Percentiles rank a stretch among this genome's conserved stretches.
phyloP scores from a whole-genome alignment of 176 grass and related monocot genomes.

The Aegilops longissima region DNA sequence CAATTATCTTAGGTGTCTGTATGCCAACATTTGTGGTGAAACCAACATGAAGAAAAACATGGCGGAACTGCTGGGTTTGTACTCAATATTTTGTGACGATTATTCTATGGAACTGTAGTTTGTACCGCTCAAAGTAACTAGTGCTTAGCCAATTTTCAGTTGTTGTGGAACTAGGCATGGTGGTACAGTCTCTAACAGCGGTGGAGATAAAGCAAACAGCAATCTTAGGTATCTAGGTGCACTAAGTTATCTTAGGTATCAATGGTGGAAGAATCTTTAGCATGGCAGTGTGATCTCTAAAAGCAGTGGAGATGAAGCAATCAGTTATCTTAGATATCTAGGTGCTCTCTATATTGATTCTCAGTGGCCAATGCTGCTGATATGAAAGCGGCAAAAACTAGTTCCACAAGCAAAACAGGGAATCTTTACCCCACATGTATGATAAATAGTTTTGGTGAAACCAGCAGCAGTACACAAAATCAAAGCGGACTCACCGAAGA shows the following conservation, averaged over 20 bases:
- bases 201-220: neutral
- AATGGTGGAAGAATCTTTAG: no score
- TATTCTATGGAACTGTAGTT: neutral
- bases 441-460: neutral
- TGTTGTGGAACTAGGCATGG: neutral
- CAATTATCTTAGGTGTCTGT: neutral
- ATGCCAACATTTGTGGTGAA: neutral
- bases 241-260: no score
- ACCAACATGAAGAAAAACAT: neutral
- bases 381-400: neutral
- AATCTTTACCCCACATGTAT: slow-evolving; percentile 2
- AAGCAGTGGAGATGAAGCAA: neutral
- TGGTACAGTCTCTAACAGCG: neutral
- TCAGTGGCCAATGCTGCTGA: neutral
- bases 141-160: neutral
- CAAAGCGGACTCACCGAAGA: slow-evolving; percentile 51
- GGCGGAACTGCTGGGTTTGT: neutral
- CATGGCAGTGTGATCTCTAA: neutral
- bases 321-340: neutral
- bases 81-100: neutral
- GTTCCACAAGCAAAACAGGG: neutral
- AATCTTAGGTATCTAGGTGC: neutral
- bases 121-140: neutral
- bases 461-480: neutral
- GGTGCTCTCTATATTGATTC: neutral